These are phyloP conservation scores for Stramenopiles sp. DNA, from an alignment of 352 stramenopile species.

Conservation along the genomic window DNA sequence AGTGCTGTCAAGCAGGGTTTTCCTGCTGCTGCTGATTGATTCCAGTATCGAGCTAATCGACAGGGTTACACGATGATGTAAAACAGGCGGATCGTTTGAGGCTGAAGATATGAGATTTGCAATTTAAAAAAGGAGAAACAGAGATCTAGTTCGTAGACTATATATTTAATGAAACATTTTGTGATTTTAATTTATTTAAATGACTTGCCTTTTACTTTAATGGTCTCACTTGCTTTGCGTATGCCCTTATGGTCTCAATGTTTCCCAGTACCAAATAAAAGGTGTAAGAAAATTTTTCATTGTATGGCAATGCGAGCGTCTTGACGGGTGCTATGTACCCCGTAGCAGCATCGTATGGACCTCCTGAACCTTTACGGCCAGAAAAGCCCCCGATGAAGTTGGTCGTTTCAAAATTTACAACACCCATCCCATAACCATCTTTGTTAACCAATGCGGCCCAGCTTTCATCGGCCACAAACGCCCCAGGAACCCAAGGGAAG, in stretches of 20 bases:
- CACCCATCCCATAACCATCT: not conserved
- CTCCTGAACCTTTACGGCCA: not conserved
- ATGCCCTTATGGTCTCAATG: not conserved
- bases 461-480: not conserved
- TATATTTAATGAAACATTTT: slow-evolving; percentile 38
- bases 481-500: not conserved
- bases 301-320: not conserved
- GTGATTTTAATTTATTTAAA: slow-evolving; percentile 45
- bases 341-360: not conserved
- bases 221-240: not conserved
- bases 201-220: slow-evolving; percentile 48
- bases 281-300: not conserved
- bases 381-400: not conserved
- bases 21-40: no score
- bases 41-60: no score
- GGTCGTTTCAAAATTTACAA: not conserved
- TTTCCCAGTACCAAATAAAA: not conserved
- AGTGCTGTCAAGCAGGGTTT: no score
- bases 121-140: no score
- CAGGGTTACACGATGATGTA: no score
- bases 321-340: not conserved
- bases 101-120: slow-evolving; percentile 69
- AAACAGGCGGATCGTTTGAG: slow-evolving; percentile 42
- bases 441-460: not conserved
- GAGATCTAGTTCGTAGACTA: no score